phyloP scores from a whole-genome alignment of 2,329 filamentous ascomycete species.

The Thyridium curvatum region DNA sequence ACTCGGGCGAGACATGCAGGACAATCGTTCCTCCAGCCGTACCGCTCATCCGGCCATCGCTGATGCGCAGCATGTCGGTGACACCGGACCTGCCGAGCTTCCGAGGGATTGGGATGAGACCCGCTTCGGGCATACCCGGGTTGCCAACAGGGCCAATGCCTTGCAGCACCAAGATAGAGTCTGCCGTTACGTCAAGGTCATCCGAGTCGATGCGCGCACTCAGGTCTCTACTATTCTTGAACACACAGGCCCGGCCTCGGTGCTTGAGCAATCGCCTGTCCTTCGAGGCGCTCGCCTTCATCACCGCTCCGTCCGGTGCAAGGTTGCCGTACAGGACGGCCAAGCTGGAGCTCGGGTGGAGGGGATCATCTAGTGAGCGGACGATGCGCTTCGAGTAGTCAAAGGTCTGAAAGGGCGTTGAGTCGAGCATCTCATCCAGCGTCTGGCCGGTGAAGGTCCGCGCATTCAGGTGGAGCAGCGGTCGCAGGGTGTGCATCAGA shows the following conservation, averaged over 20 bases:
- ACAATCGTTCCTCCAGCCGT: slow-evolving; percentile 88
- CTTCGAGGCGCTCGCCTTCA: slow-evolving; percentile 84
- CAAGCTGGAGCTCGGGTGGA: slow-evolving; percentile 73
- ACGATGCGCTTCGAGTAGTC: slow-evolving; percentile 41
- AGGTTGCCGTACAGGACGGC: slow-evolving; percentile 81
- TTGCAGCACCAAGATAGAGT: slow-evolving; percentile 70
- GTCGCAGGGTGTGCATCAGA: slow-evolving; percentile 71
- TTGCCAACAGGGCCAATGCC: slow-evolving; percentile 84
- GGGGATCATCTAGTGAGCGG: slow-evolving; percentile 54
- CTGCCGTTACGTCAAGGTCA: slow-evolving; percentile 52
- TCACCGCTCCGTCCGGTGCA: slow-evolving; percentile 75
- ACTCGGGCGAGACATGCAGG: slow-evolving; percentile 81
- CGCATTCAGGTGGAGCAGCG: slow-evolving; percentile 70
- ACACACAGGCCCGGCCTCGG: slow-evolving; percentile 49
- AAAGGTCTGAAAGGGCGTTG: slow-evolving; percentile 53
- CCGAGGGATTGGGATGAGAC: slow-evolving; percentile 58
- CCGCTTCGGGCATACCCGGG: slow-evolving; percentile 89
- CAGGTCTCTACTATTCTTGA: slow-evolving; percentile 71
- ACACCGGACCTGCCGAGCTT: slow-evolving; percentile 71
- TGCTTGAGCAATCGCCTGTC: slow-evolving; percentile 53
- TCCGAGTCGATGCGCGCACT: slow-evolving; percentile 53
- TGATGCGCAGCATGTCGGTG: slow-evolving; percentile 75
- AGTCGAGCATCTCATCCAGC: slow-evolving; percentile 70
- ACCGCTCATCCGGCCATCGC: slow-evolving; percentile 81
- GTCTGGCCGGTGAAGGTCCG: slow-evolving; percentile 81